These are phyloP conservation scores for Chrysanthemum makinoi DNA, from an alignment of 129 eudicot genomes.

Conservation along the genomic window DNA sequence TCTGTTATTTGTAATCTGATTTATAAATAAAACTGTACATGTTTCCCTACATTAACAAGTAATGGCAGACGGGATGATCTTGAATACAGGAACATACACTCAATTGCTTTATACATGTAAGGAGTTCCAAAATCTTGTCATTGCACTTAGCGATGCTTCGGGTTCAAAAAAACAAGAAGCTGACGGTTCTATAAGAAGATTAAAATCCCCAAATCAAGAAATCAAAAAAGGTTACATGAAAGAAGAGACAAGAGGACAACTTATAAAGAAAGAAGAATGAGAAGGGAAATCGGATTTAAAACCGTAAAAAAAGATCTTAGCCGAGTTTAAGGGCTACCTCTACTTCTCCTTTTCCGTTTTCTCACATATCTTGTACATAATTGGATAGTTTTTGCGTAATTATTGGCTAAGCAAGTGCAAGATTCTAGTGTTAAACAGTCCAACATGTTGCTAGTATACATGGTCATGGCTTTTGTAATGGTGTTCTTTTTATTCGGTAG, in stretches of 20 bases:
- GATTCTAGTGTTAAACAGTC: constrained; percentile 15
- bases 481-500: constrained; percentile 42
- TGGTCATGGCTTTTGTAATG: constrained; percentile 43
- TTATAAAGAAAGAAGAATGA: constrained; percentile 61
- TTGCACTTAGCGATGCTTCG: constrained; percentile 37
- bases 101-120: constrained; percentile 42
- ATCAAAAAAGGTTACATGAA: constrained; percentile 22
- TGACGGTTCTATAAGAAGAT: constrained; percentile 13
- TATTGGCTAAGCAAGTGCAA: constrained; percentile 55
- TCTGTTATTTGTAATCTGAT: too few species aligned
- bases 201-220: constrained; percentile 26
- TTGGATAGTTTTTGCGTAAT: constrained; percentile 50
- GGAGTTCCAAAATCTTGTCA: constrained; percentile 52
- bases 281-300: constrained; percentile 60
- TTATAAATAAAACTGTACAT: too few species aligned
- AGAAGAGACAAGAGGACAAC: constrained; percentile 44
- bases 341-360: constrained; percentile 39
- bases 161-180: constrained; percentile 16
- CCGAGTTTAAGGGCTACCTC: constrained; percentile 51
- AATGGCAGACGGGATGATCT: constrained; percentile 55
- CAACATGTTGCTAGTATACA: constrained; percentile 42
- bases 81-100: constrained; percentile 41
- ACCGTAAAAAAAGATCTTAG: constrained; percentile 52
- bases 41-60: too few species aligned
- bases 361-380: constrained; percentile 33